Percentiles rank a stretch among this genome's conserved stretches.
phyloP scores from a whole-genome alignment of 441 rosid species.

The Heliophila coronopifolia region DNA sequence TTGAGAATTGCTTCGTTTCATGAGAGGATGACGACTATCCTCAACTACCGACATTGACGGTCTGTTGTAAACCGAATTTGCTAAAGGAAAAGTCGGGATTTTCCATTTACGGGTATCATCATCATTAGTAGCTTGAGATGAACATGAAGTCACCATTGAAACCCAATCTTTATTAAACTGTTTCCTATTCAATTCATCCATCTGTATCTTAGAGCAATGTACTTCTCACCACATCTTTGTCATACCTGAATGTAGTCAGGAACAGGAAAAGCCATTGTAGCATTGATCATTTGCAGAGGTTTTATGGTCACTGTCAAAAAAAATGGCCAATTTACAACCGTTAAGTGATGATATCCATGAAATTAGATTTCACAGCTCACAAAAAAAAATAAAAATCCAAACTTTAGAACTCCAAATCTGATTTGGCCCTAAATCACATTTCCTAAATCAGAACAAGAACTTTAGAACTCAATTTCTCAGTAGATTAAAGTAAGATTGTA shows the following conservation, averaged over 20 bases:
- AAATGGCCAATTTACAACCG: slow-evolving; percentile 66
- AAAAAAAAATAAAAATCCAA: no score
- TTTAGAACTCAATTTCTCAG: slow-evolving; percentile 7
- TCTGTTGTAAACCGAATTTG: no score
- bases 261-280: slow-evolving; percentile 45
- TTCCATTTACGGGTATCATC: slow-evolving; percentile 65
- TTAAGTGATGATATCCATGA: slow-evolving; percentile 53
- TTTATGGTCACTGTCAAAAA: slow-evolving; percentile 52
- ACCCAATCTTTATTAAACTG: slow-evolving; percentile 30
- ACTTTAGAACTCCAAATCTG: no score
- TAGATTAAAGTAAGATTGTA: slow-evolving; percentile 10
- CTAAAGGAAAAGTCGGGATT: slow-evolving; percentile 35
- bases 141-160: slow-evolving; percentile 46
- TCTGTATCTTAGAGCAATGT: slow-evolving; percentile 75
- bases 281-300: slow-evolving; percentile 48
- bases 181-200: slow-evolving; percentile 54
- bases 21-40: slow-evolving; percentile 63
- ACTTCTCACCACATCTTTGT: slow-evolving; percentile 58
- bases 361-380: slow-evolving; percentile 64
- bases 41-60: no score
- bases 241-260: slow-evolving; percentile 42
- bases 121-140: slow-evolving; percentile 65
- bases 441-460: not conserved
- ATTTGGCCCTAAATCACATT: slow-evolving; percentile 9
- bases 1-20: slow-evolving; percentile 52